Base-by-base conservation (phyloP, 805 yeast species). In the Zygoascus ofunaensis region DNA sequence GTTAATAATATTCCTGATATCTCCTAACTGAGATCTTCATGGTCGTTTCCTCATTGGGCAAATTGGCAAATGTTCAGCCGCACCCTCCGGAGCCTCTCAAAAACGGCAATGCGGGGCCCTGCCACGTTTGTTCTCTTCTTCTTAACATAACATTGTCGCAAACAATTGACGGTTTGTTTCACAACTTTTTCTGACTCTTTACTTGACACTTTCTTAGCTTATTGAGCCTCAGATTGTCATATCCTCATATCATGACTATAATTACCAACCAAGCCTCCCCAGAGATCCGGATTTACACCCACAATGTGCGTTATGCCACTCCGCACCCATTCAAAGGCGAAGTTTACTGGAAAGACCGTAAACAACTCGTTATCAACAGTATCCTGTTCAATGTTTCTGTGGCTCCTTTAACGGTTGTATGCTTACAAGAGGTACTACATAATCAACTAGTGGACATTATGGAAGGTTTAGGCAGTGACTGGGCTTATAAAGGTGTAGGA, bases 401-500 rank as follows among this genome's bases (percentile, higher is more conserved):
- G n/a, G 43, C 37, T 4, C 43, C 35, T 14, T 61, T 66, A 12
- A 57, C 70, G 5, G 63, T 74, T 12, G 74, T 73, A 14, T 55
- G 69, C 14, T 63, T 75, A 7, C 77, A 76, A 50, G 80, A 76
- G 52, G 77, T 65, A 8, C 51, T 71, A 33, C 56, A 65, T 38
- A 60, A 69, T 42, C 80, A 74, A 54, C 61, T 77, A 17, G 54
- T 56, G 15, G 79, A 75, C 43, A 53, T 77, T 4, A 52, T 65
- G 44, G 52, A 52, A 24, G 54, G 62, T 5, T 54, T 71, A 17
- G 56, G 54, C 1, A 51, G 17, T 7, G 60, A 60, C 4, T 77
- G 76, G 73, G 53, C 61, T 2, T 77, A 76, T 39, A 67, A 68
- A 34, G 71, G 71, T 46, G 72, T 56, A 28, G 80, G 80, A 1